A percentile compares a stretch with the other conserved stretches of the same genome.
These are phyloP conservation scores for Penicillium silybi DNA, from an alignment of 495 filamentous ascomycete genomes.

Conservation along the genomic window DNA sequence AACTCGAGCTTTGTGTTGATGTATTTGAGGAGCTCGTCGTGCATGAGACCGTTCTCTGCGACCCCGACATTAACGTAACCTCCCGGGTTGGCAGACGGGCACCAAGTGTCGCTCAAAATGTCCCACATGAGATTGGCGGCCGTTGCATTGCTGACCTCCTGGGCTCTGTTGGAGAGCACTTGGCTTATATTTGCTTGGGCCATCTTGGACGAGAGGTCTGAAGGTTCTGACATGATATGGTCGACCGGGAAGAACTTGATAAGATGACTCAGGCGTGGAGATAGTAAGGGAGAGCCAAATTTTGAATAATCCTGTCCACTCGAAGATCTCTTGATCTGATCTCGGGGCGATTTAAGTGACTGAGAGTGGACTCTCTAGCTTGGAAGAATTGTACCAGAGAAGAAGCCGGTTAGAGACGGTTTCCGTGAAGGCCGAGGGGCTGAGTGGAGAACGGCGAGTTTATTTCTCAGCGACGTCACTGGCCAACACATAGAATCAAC, in stretches of 20 bases:
- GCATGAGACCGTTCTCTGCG: conserved; percentile 41
- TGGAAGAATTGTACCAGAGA: not conserved
- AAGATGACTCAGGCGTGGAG: not conserved
- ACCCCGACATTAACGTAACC: conserved; percentile 39
- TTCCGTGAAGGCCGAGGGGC: not conserved
- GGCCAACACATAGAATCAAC: not conserved
- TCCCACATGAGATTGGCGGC: conserved; percentile 23
- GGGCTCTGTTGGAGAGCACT: conserved; percentile 19
- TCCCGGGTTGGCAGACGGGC: conserved; percentile 23
- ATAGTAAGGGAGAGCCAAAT: not conserved
- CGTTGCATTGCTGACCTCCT: conserved; percentile 5
- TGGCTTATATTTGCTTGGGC: not conserved
- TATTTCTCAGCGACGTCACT: not conserved
- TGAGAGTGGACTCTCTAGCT: not conserved
- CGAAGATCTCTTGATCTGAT: not conserved
- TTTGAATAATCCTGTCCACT: not conserved
- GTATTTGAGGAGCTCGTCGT: conserved; percentile 27
- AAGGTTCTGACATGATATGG: not conserved
- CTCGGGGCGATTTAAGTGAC: not conserved
- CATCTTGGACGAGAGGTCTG: conserved; percentile 3
- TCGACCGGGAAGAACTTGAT: not conserved
- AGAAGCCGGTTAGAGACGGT: not conserved
- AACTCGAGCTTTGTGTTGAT: conserved; percentile 31
- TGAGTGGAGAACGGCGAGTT: not conserved
- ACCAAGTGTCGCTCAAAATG: conserved; percentile 23